Evolutionary conservation across 2,329 filamentous ascomycete genomes (phyloP), one percentile per base, ranked within the genome.

Genomic region (Zymoseptoria brevis): DNA sequence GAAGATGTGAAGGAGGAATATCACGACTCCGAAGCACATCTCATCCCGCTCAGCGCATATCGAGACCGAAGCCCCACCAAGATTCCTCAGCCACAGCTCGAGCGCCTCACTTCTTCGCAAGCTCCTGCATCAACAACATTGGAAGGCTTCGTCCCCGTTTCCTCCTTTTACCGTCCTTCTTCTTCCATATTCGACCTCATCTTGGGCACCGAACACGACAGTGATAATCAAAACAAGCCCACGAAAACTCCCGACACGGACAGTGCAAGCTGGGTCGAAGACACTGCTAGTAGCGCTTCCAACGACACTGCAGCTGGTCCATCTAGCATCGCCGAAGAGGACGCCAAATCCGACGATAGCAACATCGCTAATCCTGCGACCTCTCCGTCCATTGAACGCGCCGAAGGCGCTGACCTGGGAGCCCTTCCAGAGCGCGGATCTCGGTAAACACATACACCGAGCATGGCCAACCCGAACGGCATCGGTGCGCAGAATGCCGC

Each of bases 381-480:
- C 16, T 41, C 26, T 29, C 26, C 26, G 8, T 29, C 35, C 35
- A 6, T 13, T 16, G 35, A 41, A 4, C 35, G 16, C 26, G 51
- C 22, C 35, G 51, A 52, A 13, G 24, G 19, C 50, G 19, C 11
- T 50, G 54, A 50, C 55, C 22, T 50, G 16, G 19, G 4, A 41
- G 53, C 35, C 30, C 22, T 45, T 6, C 11, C 9, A 9, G 22
- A 51, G 26, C 56, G n/a, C 29, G 29, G 22, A 16, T 35, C 22
- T 55, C 22, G 55, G 55, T 55, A 35, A 53, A 29, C 45, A 30
- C n/a, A 60, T 41, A 60, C 11, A 50, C 35, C 35, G 56, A 53
- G 50, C 53, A 68, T 67, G 67, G 65, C 66, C 50, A 68, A 68
- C 53, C 64, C 67, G 58, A 67, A 68, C 53, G 66, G 64, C 9